These are phyloP conservation scores for Setomelanomma holmii DNA, from an alignment of 2,329 filamentous ascomycete genomes.

Conservation along the genomic window DNA sequence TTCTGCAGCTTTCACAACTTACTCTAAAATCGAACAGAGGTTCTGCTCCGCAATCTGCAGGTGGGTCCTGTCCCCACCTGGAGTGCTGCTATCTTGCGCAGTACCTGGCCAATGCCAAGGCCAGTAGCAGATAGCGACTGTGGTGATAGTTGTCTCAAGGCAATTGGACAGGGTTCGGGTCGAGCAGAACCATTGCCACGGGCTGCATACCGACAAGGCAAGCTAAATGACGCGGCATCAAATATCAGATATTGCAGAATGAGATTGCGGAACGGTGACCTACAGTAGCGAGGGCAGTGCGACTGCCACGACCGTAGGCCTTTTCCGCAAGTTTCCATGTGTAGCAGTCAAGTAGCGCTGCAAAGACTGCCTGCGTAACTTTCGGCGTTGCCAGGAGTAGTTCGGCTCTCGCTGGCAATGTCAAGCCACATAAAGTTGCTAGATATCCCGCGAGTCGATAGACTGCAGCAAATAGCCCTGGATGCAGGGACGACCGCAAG, in stretches of 20 bases:
- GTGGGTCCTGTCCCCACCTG: constrained; percentile 19
- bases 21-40: constrained; percentile 36
- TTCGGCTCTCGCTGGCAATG: constrained; percentile 66
- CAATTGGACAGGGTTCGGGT: constrained; percentile 94
- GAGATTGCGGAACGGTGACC: constrained; percentile 43
- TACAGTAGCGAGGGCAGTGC: constrained; percentile 74
- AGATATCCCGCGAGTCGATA: constrained; percentile 70
- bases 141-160: constrained; percentile 86
- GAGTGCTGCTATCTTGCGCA: constrained; percentile 23
- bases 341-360: constrained; percentile 81
- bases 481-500: constrained; percentile 89
- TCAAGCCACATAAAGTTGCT: constrained; percentile 62
- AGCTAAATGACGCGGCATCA: constrained; percentile 59
- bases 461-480: constrained; percentile 78
- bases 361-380: constrained; percentile 76
- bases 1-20: constrained; percentile 20
- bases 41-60: constrained; percentile 47
- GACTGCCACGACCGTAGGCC: constrained; percentile 72
- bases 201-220: constrained; percentile 73
- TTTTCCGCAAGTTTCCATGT: constrained; percentile 82
- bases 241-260: constrained; percentile 26
- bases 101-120: constrained; percentile 73
- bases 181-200: constrained; percentile 97
- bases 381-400: constrained; percentile 77
- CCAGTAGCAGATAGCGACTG: constrained; percentile 80